A percentile compares a stretch with the other conserved stretches of the same genome.
These are phyloP conservation scores for Beta vulgaris DNA, from an alignment of 148 eudicot genomes.

Conservation along the genomic window DNA sequence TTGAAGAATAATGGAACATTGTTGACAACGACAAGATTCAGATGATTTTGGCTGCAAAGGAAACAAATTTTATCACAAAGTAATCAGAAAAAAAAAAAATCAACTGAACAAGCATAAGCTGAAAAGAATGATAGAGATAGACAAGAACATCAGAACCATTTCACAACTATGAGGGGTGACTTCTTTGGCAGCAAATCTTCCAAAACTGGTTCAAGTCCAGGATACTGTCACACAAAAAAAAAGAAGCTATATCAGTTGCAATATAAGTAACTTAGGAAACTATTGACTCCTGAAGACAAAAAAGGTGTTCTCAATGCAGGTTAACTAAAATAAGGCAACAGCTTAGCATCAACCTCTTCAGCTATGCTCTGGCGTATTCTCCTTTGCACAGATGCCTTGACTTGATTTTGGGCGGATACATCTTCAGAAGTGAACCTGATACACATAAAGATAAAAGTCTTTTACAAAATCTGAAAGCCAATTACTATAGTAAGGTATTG, in stretches of 20 bases:
- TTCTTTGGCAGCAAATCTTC: conserved; percentile 96
- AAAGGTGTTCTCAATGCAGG: background rate
- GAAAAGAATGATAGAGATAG: background rate
- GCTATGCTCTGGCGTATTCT: conserved; percentile 89
- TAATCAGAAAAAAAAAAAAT: background rate
- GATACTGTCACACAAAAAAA: conserved; percentile 62
- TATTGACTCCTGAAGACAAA: background rate
- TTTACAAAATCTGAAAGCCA: conserved; percentile 1
- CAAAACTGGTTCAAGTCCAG: conserved; percentile 90
- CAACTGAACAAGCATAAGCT: background rate
- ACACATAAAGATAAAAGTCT: background rate
- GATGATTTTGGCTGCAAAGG: conserved; percentile 79
- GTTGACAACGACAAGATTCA: conserved; percentile 88
- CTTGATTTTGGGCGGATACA: conserved; percentile 98
- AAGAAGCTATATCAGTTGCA: conserved; percentile 14
- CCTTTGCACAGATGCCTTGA: conserved; percentile 93
- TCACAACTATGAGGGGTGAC: conserved; percentile 85
- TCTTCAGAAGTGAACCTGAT: conserved; percentile 87
- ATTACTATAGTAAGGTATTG: background rate
- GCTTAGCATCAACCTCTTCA: conserved; percentile 57
- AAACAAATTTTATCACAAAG: conserved; percentile 20
- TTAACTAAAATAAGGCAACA: background rate
- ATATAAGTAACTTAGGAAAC: background rate
- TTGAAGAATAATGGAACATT: conserved; percentile 90
- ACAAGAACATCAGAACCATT: conserved; percentile 54